Evolutionary conservation across 2,329 filamentous ascomycete genomes (phyloP), one percentile per base, ranked within the genome.

Genomic region (Macroventuria anomochaeta): DNA sequence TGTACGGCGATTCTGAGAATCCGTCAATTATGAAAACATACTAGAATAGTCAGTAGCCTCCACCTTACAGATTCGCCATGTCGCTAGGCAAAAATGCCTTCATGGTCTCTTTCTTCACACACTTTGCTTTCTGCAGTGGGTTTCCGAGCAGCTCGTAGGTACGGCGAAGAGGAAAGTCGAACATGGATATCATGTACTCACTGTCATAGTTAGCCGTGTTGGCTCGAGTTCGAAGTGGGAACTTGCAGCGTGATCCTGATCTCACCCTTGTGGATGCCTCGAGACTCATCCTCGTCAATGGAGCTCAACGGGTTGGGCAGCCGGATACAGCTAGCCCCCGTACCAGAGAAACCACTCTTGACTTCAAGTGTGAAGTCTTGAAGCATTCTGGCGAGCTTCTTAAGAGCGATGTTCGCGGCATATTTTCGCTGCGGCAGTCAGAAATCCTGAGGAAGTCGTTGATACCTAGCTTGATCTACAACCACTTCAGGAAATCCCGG

Each of bases 11-110:
- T 18, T 67, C 63, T 0, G 68, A 61, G n/a, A 71, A 70, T 0
- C 70, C 69, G 1, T 67, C 68, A 0, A 71, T 64, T 21, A 70
- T 28, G 49, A 69, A 63, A 0, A 69, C 17, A 7, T 50, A 65
- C 65, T 63, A 13, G 2, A 13, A 5, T 1, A 15, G 15, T 29
- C 7, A 25, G 10, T 13, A 25, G 5, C 5, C 8, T 8, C 5
- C 8, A 8, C 23, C 8, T 25, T 5, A 25, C 8, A 25, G 23
- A 25, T 5, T 8, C 23, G 23, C n/a, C 0, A 53, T 58, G 7
- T 36, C 41, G 2, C 12, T 39, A 6, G 23, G 23, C 2, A 15
- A 15, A 11, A 17, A 5, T 12, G 7, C 4, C n/a, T 38, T 4
- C 5, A 38, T 25, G 8, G 25, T 20, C 5, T 55, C 46, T 1